Evolutionary conservation across 2,329 filamentous ascomycete genomes (phyloP), one percentile per base, ranked within the genome.

Genomic region (Alternaria angustiovoidea): DNA sequence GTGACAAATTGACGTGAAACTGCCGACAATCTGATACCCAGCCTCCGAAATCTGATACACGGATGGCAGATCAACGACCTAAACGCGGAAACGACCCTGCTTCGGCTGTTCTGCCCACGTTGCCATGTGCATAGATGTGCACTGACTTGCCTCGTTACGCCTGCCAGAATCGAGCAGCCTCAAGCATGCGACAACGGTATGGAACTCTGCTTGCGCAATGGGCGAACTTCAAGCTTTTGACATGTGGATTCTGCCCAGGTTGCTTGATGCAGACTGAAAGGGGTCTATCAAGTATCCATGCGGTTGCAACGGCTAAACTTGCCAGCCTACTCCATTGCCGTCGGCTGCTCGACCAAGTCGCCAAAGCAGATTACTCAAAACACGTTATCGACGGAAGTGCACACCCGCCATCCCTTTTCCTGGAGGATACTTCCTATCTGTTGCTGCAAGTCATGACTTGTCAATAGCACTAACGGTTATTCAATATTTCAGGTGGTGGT

Each of bases 1-100:
- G 66, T 68, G 65, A 68, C 67, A 60, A 69, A 68, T 71, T 47
- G 62, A 73, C 63, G 57, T 76, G 75, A 77, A 78, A 78, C 75
- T 73, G 58, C 67, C 67, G 72, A 61, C 54, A 65, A 34, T 66
- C 68, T 77, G 75, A 76, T 70, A 78, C 75, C 46, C 16, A 61
- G 59, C 62, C 51, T 62, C 60, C 58, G 30, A 62, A 65, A 68
- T 75, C 73, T 76, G 73, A 76, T 62, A 72, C 74, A 70, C 61
- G 64, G 64, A 68, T 66, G 69, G 73, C 57, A 69, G 73, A 77
- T 74, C 72, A 61, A 47, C 57, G 12, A 34, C 32, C 24, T 38
- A 51, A 47, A 51, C 26, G 47, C 53, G 57, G 46, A 55, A 51
- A 59, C 39, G 34, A 57, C 18, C 32, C 32, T 51, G 39, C 30